Evolutionary conservation across 805 yeast species (phyloP).

Genomic region (Starmerella etchellsii): DNA sequence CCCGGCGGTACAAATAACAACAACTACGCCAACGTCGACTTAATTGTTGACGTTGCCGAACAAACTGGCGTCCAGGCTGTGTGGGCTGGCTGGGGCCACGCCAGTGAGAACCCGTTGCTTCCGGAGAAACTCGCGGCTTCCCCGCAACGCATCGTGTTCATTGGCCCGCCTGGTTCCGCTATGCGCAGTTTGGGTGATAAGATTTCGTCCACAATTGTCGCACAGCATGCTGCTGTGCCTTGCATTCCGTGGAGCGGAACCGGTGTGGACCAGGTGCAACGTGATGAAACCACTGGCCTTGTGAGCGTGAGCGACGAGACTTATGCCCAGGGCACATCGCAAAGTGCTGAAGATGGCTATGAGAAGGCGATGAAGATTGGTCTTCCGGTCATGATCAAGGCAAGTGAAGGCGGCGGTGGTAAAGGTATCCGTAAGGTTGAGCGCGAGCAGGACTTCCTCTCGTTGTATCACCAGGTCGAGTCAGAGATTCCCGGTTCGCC

Average conservation of each 20-base stretch:
- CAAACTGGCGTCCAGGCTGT: conserved; percentile 95
- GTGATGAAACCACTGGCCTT: conserved; percentile 57
- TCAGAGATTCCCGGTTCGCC: conserved; percentile 99
- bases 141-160: conserved; percentile 76
- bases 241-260: conserved; percentile 99
- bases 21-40: conserved; percentile 94
- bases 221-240: conserved; percentile 96
- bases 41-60: conserved; percentile 94
- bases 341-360: conserved; percentile 78
- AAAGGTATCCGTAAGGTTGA: conserved; percentile 98
- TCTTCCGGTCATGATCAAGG: conserved; percentile 97
- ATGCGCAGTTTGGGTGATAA: conserved; percentile 99
- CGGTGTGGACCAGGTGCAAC: conserved; percentile 70
- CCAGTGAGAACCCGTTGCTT: conserved; percentile 91
- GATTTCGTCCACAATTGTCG: conserved; percentile 94
- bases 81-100: conserved; percentile 99
- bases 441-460: conserved; percentile 57
- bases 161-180: conserved; percentile 98
- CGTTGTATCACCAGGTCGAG: conserved; percentile 83
- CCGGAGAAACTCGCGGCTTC: conserved; percentile 94
- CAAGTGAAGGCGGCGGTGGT: conserved; percentile 99
- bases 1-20: conserved; percentile 99
- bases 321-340: conserved; percentile 80
- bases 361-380: conserved; percentile 77
- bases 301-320: conserved; percentile 81